These are phyloP conservation scores for Polygonum maritimum DNA, from an alignment of 148 eudicot species.

Conservation along the genomic window DNA sequence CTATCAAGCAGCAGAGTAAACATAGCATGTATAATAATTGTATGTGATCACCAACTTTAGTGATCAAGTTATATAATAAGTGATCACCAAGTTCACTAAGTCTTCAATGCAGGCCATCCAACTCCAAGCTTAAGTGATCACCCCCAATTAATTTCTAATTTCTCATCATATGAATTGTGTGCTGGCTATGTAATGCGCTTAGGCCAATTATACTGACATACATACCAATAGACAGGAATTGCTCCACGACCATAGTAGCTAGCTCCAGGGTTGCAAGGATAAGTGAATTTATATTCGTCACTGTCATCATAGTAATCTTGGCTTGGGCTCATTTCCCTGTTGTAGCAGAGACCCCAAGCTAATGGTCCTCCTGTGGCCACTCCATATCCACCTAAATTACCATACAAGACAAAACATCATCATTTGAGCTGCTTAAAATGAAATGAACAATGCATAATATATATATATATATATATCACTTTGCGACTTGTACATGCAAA, in stretches of 20 bases:
- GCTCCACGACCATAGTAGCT: constrained; percentile 94
- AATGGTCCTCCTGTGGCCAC: constrained; percentile 90
- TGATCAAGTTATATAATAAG: too few species aligned
- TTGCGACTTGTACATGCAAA: neutral
- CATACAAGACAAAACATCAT: neutral
- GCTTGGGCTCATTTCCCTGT: constrained; percentile 92
- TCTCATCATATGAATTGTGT: too few species aligned
- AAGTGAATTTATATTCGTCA: constrained; percentile 46
- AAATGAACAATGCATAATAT: neutral
- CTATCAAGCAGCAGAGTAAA: too few species aligned
- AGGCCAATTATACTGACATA: neutral
- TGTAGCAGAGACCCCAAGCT: constrained; percentile 98
- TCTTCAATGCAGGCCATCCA: too few species aligned
- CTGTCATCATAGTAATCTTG: constrained; percentile 74
- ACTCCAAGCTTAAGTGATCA: too few species aligned
- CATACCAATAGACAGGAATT: constrained; percentile 79
- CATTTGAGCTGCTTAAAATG: neutral
- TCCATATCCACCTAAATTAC: constrained; percentile 76
- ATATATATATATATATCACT: neutral
- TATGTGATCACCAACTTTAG: too few species aligned
- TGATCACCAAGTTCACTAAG: too few species aligned
- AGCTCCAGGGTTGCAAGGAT: constrained; percentile 88
- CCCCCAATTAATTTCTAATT: too few species aligned
- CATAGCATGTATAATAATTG: too few species aligned
- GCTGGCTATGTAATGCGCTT: too few species aligned